Evolutionary conservation across 768 basidiomycete genomes (phyloP), one percentile per base, ranked within the genome.

Genomic region (Lyophyllum semitale): DNA sequence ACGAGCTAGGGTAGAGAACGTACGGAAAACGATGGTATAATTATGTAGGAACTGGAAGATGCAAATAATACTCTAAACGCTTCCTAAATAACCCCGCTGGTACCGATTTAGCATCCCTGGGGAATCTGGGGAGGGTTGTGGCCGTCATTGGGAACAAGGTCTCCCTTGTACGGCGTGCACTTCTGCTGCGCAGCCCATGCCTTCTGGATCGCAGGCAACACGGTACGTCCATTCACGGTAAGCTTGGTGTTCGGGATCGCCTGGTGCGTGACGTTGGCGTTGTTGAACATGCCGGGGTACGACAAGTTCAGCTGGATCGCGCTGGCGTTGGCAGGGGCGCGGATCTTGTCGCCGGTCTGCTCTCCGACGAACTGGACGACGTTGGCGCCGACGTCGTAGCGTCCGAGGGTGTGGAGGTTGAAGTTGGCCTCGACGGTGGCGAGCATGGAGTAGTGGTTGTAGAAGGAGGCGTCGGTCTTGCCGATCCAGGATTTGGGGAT

Each of bases 391-490:
- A 59, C 54, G 33, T 59, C 54, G 54, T 51, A 55, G 3, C 85
- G 78, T 18, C 85, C 85, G 23, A 87, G 81, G 11, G 80, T 82
- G 33, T 77, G 77, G 29, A 88, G 80, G 5, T 69, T 69, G 84
- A 85, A 87, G 70, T 87, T 88, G 32, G 77, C 75, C 67, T 85
- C 66, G 26, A 85, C 75, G 20, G 84, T 82, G 13, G 78, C 76
- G 47, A 86, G 71, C 42, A 68, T 62, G 3, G 83, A 84, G 69
- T 85, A 87, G 66, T 88, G 85, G 1, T 79, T 80, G 67, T 87
- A 86, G 70, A 77, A 84, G 5, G 74, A 79, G 41, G 66, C 29
- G 68, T 88, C 85, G 8, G 66, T 74, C 1, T 77, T 83, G 25
- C 77, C 78, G 20, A 67, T 56, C 22, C 79, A 65, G 9, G 57